Base-by-base conservation (phyloP, 805 yeast genomes). In the Candida montana region DNA sequence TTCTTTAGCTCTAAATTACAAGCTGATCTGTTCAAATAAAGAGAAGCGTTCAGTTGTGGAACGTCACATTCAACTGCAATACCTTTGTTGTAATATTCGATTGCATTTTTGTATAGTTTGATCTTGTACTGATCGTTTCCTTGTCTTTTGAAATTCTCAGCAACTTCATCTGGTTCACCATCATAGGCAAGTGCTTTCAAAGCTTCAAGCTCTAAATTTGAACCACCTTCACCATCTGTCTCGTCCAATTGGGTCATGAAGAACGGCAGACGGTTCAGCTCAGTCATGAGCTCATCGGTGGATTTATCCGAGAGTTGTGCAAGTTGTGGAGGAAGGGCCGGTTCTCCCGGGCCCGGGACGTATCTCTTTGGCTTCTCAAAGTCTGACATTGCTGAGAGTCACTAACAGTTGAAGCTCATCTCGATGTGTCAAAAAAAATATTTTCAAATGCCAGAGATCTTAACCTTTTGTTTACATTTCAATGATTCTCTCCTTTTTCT, bases 141-240 rank as follows among this genome's bases (percentile, higher is more conserved):
- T 58, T 91, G 97, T 46, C 76, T 81, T 49, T 89, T 88, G 68
- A 90, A 93, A 56, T 89, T 90, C 19, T 77, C 71, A 4, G 97
- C 97, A 28, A 89, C 69, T 56, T 93, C 99, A 54, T 83, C 81
- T 0, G 97, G 96, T 48, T 88, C 95, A 34, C 98, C 99, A 37
- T 93, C 99, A 57, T 87, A 89, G 0, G 95, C 96, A 51, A 93
- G 68, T 5, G 96, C 91, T 57, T 82, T 83, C 43, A 93, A 70
- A 0, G 99, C 99, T 57, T 91, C 98, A 15, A 93, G 64, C 39
- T 78, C 81, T 5, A 70, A 57, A 55, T 85, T 86, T 33, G 79
- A 83, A 26, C 89, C 91, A 35, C 85, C 87, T 5, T 74, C 81
- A 13, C 85, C 89, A 51, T 84, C 88, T 3, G 79, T 75, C 24